Percentiles rank a stretch among this genome's conserved stretches.
These are phyloP conservation scores for Ascomycota sp. DNA, from an alignment of 2,329 filamentous ascomycete genomes.

Conservation along the genomic window DNA sequence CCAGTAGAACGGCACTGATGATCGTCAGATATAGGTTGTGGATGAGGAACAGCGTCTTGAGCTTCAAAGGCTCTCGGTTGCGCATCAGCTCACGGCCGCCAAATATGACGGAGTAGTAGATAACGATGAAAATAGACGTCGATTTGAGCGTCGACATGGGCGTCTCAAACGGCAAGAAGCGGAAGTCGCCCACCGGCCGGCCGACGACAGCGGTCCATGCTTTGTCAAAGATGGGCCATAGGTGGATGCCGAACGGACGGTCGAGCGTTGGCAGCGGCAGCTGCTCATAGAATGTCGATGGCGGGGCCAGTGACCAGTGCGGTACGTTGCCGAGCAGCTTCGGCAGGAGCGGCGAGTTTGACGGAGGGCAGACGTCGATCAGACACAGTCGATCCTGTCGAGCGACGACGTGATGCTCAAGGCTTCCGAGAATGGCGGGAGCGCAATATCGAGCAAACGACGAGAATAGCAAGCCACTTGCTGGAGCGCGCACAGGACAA, in stretches of 20 bases:
- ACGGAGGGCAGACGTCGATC: too few relatives aligned
- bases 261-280: constrained; percentile 64
- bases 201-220: constrained; percentile 57
- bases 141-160: constrained; percentile 79
- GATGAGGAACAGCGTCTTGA: constrained; percentile 77
- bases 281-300: constrained; percentile 29
- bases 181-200: constrained; percentile 71
- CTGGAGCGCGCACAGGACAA: too few relatives aligned
- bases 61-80: constrained; percentile 63
- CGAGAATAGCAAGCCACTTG: too few relatives aligned
- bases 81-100: constrained; percentile 87
- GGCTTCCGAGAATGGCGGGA: too few relatives aligned
- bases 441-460: too few relatives aligned
- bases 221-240: constrained; percentile 93
- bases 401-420: too few relatives aligned
- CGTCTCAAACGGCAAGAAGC: constrained; percentile 61
- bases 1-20: constrained; percentile 63
- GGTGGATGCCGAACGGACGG: constrained; percentile 70
- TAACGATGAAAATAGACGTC: constrained; percentile 57
- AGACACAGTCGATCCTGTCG: too few relatives aligned
- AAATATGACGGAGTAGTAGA: constrained; percentile 89
- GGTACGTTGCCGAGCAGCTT: too few relatives aligned
- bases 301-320: constrained; percentile 12
- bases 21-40: constrained; percentile 90
- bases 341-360: too few relatives aligned